Evolutionary conservation across 2,329 filamentous ascomycete genomes (phyloP).

Genomic region (Aspergillus piperis): DNA sequence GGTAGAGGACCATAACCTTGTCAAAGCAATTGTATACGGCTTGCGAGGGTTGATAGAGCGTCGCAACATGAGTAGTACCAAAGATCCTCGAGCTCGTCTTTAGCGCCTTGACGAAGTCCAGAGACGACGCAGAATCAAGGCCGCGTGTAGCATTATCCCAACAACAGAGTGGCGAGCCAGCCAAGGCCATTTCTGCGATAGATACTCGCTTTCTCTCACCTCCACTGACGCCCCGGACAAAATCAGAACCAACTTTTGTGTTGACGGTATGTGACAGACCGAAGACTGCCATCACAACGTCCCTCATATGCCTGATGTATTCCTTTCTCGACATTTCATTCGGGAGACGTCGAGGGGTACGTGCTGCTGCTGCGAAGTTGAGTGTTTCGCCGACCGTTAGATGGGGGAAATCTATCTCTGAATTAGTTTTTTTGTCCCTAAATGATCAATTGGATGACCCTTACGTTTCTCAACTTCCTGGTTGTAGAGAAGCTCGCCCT

Average conservation of each 20-base stretch:
- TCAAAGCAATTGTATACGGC: constrained; percentile 66
- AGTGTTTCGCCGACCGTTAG: constrained; percentile 60
- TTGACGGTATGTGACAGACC: constrained; percentile 42
- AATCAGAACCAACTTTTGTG: constrained; percentile 56
- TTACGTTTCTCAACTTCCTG: constrained; percentile 44
- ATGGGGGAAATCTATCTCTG: constrained; percentile 51
- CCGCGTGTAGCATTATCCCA: constrained; percentile 56
- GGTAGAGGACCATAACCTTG: constrained; percentile 72
- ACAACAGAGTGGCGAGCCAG: constrained; percentile 34
- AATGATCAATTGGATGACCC: background rate
- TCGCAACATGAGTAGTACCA: constrained; percentile 54
- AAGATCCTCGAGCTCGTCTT: constrained; percentile 52
- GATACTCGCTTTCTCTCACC: constrained; percentile 63
- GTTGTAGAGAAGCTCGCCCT: constrained; percentile 43
- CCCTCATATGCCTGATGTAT: too few species aligned
- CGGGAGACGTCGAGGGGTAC: constrained; percentile 47
- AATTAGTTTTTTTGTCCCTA: background rate
- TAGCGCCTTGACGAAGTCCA: constrained; percentile 60
- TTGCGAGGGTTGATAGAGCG: constrained; percentile 59
- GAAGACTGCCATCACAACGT: too few species aligned
- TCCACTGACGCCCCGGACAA: constrained; percentile 62
- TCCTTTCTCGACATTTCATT: constrained; percentile 45
- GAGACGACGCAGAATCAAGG: constrained; percentile 57
- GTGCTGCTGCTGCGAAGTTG: constrained; percentile 56
- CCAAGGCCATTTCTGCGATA: constrained; percentile 40